Evolutionary conservation across 495 filamentous ascomycete species (phyloP).

Genomic region (Penicillium alfredii): DNA sequence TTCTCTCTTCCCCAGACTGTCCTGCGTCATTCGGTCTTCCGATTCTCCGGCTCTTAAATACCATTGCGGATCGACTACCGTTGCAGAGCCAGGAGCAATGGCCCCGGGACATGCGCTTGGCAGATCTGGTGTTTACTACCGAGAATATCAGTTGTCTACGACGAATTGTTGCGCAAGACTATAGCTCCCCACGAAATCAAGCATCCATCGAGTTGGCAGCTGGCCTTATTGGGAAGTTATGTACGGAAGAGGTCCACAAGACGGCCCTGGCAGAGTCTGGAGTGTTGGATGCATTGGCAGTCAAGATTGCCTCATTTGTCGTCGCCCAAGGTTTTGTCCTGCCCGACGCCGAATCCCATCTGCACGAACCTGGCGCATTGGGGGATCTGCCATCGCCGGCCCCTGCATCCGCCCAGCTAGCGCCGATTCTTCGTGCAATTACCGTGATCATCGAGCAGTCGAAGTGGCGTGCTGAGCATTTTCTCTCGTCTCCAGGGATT

Average conservation of each 20-base stretch:
- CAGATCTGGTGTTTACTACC: constrained; percentile 58
- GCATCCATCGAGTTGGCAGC: constrained; percentile 64
- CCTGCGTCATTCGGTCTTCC: constrained; percentile 61
- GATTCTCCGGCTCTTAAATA: constrained; percentile 67
- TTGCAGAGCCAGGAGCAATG: constrained; percentile 42
- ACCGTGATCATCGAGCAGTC: constrained; percentile 74
- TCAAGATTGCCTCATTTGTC: constrained; percentile 68
- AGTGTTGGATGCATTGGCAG: constrained; percentile 73
- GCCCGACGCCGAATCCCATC: constrained; percentile 42
- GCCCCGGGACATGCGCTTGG: constrained; percentile 45
- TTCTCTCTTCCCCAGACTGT: constrained; percentile 58
- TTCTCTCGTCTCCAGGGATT: constrained; percentile 73
- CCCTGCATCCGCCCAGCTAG: constrained; percentile 52
- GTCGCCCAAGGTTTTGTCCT: constrained; percentile 60
- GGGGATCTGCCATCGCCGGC: constrained; percentile 45
- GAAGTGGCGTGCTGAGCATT: constrained; percentile 65
- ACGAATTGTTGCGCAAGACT: constrained; percentile 58
- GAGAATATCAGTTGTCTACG: constrained; percentile 53
- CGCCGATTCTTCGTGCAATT: constrained; percentile 73
- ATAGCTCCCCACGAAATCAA: constrained; percentile 43
- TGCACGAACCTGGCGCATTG: constrained; percentile 29
- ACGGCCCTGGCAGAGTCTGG: constrained; percentile 60
- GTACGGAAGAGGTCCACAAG: constrained; percentile 62
- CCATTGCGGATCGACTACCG: constrained; percentile 60
- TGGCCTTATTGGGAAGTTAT: constrained; percentile 63